Evolutionary conservation across 345 rosid genomes (phyloP).

Genomic region (Alliaria petiolata): DNA sequence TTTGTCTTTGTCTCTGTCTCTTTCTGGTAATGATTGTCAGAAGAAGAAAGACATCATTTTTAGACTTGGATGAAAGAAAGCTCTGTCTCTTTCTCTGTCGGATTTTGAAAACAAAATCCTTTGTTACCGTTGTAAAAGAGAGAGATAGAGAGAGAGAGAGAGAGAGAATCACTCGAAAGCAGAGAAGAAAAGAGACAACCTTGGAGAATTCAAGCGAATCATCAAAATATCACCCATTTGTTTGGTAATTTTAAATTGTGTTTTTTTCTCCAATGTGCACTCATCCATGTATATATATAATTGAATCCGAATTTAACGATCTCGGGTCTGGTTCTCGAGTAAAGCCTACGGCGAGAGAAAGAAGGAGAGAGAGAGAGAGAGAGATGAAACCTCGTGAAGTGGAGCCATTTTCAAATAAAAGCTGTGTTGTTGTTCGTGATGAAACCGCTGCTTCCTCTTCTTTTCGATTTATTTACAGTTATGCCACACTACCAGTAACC

Average conservation of each 20-base stretch:
- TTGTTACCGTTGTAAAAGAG: slow-evolving; percentile 30
- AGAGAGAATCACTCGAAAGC: slow-evolving; percentile 26
- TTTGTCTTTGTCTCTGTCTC: slow-evolving; percentile 6
- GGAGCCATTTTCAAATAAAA: slow-evolving; percentile 74
- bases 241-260: background rate
- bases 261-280: slow-evolving; percentile 8
- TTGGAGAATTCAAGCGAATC: slow-evolving; percentile 23
- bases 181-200: slow-evolving; percentile 29
- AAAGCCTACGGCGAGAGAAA: slow-evolving; percentile 35
- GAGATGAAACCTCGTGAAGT: slow-evolving; percentile 31
- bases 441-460: slow-evolving; percentile 30
- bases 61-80: background rate
- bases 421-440: slow-evolving; percentile 37
- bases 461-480: slow-evolving; percentile 5
- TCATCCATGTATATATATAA: slow-evolving; percentile 6
- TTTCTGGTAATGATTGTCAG: slow-evolving; percentile 15
- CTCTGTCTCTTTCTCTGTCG: slow-evolving; percentile 11
- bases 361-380: slow-evolving; percentile 12
- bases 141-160: background rate
- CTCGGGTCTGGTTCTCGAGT: slow-evolving; percentile 37
- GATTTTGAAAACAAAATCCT: slow-evolving; percentile 8
- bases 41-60: slow-evolving; percentile 8
- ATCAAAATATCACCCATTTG: background rate
- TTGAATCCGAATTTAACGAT: background rate
- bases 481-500: background rate